Evolutionary conservation across 305 asterid species (phyloP).

Genomic region (Fraxinus dipetala): DNA sequence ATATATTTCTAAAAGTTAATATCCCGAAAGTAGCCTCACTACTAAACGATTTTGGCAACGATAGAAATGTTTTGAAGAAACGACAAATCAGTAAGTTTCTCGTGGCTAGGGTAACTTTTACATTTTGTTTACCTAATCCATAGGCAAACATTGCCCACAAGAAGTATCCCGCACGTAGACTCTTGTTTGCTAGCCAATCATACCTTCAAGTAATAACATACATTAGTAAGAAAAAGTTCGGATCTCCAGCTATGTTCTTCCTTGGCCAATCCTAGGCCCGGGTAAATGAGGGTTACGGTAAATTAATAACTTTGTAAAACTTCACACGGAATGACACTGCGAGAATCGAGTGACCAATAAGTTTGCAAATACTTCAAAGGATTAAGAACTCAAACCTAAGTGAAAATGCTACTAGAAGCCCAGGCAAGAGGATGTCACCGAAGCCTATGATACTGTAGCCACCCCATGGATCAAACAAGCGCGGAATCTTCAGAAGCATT

Average conservation of each 20-base stretch:
- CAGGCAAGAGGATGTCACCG: constrained; percentile 92
- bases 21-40: neutral
- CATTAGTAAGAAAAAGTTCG: neutral
- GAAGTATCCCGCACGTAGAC: constrained; percentile 67
- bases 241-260: neutral
- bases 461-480: constrained; percentile 98
- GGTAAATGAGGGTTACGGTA: neutral
- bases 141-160: constrained; percentile 95
- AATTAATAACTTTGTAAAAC: neutral
- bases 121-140: constrained; percentile 56
- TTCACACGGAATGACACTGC: neutral
- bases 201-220: constrained; percentile 45
- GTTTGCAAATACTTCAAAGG: neutral
- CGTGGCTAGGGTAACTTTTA: neutral
- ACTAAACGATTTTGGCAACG: neutral
- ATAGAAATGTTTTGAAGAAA: neutral
- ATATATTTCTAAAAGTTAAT: neutral
- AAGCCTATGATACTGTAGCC: constrained; percentile 96
- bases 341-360: neutral
- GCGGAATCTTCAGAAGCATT: constrained; percentile 91
- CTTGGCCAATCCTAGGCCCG: neutral
- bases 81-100: neutral
- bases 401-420: constrained; percentile 79
- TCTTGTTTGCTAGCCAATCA: constrained; percentile 81
- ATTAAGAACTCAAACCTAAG: constrained; percentile 56